Conservation (phyloP, 495 filamentous ascomycete genomes). For the Lindgomyces ingoldianus region DNA sequence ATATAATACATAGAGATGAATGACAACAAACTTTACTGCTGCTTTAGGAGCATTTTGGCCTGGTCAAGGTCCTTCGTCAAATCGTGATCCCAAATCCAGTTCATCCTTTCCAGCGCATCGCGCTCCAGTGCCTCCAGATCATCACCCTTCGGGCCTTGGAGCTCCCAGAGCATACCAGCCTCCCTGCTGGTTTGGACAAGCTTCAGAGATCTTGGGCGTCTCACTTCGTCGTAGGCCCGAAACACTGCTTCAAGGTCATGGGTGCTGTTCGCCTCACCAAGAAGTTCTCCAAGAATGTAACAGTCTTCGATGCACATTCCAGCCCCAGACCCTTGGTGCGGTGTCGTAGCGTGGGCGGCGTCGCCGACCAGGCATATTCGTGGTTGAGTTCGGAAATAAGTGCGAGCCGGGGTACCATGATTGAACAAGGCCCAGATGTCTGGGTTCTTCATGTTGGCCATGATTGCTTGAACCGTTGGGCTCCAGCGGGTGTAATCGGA, state of each 20-base stretch:
- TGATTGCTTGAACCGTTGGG: conserved; percentile 48
- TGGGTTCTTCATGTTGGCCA: conserved; percentile 46
- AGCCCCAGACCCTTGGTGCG: conserved; percentile 68
- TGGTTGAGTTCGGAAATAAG: conserved; percentile 52
- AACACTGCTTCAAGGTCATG: conserved; percentile 56
- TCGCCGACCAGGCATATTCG: conserved; percentile 64
- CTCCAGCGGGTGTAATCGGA: conserved; percentile 59
- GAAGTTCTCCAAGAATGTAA: conserved; percentile 57
- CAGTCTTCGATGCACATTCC: conserved; percentile 71
- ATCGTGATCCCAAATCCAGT: conserved; percentile 65
- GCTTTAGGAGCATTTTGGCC: conserved; percentile 9
- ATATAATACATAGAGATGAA: not conserved
- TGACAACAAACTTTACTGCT: not conserved
- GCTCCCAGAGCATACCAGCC: conserved; percentile 39
- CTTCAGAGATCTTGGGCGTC: conserved; percentile 49
- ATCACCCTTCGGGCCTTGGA: conserved; percentile 33
- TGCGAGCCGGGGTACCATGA: conserved; percentile 56
- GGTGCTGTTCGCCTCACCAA: conserved; percentile 48
- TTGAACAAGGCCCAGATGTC: conserved; percentile 62
- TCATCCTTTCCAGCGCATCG: conserved; percentile 52
- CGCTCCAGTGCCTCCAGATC: conserved; percentile 42
- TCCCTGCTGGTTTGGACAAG: conserved; percentile 39
- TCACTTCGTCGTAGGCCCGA: conserved; percentile 59
- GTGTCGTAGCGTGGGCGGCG: conserved; percentile 69
- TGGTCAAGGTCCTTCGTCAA: conserved; percentile 31